Percentiles rank a stretch among this genome's conserved stretches.
phyloP scores from a whole-genome alignment of 495 filamentous ascomycete genomes.

The Aspergillus mulundensis region DNA sequence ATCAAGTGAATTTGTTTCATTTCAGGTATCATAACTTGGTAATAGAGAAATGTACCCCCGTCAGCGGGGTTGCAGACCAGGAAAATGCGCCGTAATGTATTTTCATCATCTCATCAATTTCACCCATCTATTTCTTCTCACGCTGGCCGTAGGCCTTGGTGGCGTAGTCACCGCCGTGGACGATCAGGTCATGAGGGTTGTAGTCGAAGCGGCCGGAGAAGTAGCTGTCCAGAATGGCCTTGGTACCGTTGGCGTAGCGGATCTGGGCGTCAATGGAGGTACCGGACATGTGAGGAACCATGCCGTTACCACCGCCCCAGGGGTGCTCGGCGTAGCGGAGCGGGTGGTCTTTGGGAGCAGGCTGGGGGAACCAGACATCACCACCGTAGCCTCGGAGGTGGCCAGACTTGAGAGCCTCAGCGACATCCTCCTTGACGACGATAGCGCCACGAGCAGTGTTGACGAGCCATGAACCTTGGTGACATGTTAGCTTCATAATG shows the following conservation, averaged over 20 bases:
- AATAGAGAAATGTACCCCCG: constrained; percentile 1
- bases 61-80: constrained; percentile 4
- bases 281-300: constrained; percentile 97
- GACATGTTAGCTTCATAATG: constrained; percentile 7
- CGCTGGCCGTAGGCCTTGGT: constrained; percentile 94
- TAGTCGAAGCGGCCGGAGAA: constrained; percentile 84
- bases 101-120: constrained; percentile 11
- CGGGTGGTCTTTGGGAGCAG: constrained; percentile 88
- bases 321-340: constrained; percentile 92
- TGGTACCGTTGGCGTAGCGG: constrained; percentile 85
- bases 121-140: constrained; percentile 27
- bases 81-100: constrained; percentile 16
- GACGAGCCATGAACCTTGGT: constrained; percentile 83
- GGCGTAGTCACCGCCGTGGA: constrained; percentile 86
- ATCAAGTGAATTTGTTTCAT: constrained; percentile 1
- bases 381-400: constrained; percentile 97
- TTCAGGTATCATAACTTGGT: constrained; percentile 13
- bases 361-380: constrained; percentile 92
- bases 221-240: constrained; percentile 88
- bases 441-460: constrained; percentile 99
- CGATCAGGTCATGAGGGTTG: constrained; percentile 85
- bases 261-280: constrained; percentile 96
- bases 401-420: constrained; percentile 84
- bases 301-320: constrained; percentile 95
- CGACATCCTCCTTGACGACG: constrained; percentile 98